Evolutionary conservation across 768 basidiomycete species (phyloP).

Genomic region (Mycena capillaripes): DNA sequence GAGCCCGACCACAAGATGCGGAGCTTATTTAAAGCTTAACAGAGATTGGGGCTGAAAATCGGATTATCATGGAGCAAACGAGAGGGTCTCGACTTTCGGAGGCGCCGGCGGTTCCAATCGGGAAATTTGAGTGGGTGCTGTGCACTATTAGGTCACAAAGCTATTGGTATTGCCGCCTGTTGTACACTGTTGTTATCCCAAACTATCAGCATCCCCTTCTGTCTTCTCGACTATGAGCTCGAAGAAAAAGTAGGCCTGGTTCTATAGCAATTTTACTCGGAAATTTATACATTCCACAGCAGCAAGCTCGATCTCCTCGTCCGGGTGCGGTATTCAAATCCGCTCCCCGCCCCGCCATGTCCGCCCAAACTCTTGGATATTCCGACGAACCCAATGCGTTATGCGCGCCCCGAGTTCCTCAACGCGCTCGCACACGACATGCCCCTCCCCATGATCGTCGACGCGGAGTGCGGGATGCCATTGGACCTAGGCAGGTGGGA

Average conservation of each 20-base stretch:
- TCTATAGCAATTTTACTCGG: background rate
- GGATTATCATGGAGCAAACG: too few relatives aligned
- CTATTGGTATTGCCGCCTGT: too few relatives aligned
- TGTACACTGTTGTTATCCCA: background rate
- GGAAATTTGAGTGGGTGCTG: too few relatives aligned
- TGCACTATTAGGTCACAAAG: too few relatives aligned
- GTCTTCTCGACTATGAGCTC: constrained; percentile 57
- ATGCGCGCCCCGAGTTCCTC: constrained; percentile 89
- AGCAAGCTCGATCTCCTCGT: constrained; percentile 92
- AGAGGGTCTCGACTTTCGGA: too few relatives aligned
- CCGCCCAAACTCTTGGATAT: constrained; percentile 96
- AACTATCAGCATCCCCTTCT: background rate
- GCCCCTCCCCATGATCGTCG: constrained; percentile 95
- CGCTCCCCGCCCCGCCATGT: constrained; percentile 95
- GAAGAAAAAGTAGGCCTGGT: constrained; percentile 63
- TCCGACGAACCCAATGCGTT: constrained; percentile 90
- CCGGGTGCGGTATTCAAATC: constrained; percentile 94
- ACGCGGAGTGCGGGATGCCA: constrained; percentile 97
- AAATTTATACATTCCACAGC: constrained; percentile 42
- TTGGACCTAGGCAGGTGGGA: constrained; percentile 89
- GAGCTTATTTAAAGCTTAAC: too few relatives aligned
- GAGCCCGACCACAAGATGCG: too few relatives aligned
- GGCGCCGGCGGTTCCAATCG: too few relatives aligned
- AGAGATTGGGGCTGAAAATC: too few relatives aligned
- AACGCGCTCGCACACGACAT: constrained; percentile 84